A percentile compares a stretch with the other conserved stretches of the same genome.
Evolutionary conservation across 345 rosid genomes (phyloP).

Genomic region (Syzygium oleosum): DNA sequence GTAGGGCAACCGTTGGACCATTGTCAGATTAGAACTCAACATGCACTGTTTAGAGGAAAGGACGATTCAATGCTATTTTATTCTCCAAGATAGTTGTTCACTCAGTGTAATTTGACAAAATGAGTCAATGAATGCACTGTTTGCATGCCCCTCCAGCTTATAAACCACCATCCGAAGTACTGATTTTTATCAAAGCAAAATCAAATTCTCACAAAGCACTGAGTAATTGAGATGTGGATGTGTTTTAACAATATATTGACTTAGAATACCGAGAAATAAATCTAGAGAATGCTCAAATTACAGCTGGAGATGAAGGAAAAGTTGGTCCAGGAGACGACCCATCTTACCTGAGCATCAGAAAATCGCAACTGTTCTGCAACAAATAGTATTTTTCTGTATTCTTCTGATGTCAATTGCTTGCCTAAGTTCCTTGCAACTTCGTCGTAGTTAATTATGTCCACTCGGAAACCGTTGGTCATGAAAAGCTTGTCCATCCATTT

Average conservation of each 20-base stretch:
- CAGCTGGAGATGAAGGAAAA: not conserved
- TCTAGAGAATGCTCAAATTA: not conserved
- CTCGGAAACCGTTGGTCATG: constrained; percentile 60
- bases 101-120: not conserved
- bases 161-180: not conserved
- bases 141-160: not conserved
- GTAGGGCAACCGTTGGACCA: not conserved
- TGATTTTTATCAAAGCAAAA: not conserved
- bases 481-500: constrained; percentile 60
- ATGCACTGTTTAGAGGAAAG: not conserved
- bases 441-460: constrained; percentile 33
- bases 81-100: not conserved
- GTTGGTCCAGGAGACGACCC: not conserved
- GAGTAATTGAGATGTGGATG: not conserved
- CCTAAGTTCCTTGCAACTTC: constrained; percentile 53
- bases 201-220: not conserved
- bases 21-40: not conserved
- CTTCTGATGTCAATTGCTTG: constrained; percentile 27
- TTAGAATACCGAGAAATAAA: not conserved
- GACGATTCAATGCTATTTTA: not conserved
- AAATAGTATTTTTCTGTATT: constrained; percentile 41
- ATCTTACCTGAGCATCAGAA: constrained; percentile 81
- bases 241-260: not conserved
- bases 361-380: constrained; percentile 67
- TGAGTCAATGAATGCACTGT: not conserved